Percentiles rank a stretch among this genome's conserved stretches.
Evolutionary conservation across 176 grass and related monocot genomes (phyloP).

Genomic region (Stipa capillata): DNA sequence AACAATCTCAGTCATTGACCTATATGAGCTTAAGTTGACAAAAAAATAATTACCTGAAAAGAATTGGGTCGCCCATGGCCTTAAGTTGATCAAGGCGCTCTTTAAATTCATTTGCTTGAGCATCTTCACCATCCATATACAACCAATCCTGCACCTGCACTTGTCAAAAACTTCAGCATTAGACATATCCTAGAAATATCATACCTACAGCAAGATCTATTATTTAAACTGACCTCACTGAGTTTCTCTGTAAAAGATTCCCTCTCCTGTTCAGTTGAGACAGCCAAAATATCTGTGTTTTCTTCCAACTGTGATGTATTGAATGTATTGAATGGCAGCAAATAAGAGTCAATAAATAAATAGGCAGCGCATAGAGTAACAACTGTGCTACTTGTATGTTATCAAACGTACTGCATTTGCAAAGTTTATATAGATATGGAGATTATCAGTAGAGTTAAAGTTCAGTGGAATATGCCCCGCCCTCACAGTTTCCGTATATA

Average conservation of each 20-base stretch:
- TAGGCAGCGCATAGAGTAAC: not conserved
- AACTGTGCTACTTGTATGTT: not conserved
- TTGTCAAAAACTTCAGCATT: constrained; percentile 15
- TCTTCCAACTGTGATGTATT: constrained; percentile 65
- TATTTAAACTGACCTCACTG: constrained; percentile 54
- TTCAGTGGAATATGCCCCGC: not conserved
- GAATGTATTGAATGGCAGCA: constrained; percentile 14
- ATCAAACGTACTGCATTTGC: not conserved
- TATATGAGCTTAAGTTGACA: not conserved
- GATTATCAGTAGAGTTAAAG: not conserved
- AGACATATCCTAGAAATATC: constrained; percentile 1
- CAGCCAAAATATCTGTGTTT: constrained; percentile 58
- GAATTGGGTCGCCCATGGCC: constrained; percentile 77
- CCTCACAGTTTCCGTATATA: not conserved
- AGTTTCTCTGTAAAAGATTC: constrained; percentile 75
- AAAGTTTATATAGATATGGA: not conserved
- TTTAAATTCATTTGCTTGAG: constrained; percentile 87
- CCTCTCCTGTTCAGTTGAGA: constrained; percentile 90
- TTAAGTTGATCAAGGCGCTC: constrained; percentile 82
- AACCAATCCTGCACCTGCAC: constrained; percentile 95
- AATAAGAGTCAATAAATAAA: constrained; percentile 24
- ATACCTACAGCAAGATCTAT: not conserved
- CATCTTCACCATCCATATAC: constrained; percentile 97
- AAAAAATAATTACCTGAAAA: constrained; percentile 70
- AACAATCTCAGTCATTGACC: not conserved